Percentiles rank a stretch among this genome's conserved stretches.
Evolutionary conservation across 1,284 basidiomycete species (phyloP).

Genomic region (Coriolopsis trogii): DNA sequence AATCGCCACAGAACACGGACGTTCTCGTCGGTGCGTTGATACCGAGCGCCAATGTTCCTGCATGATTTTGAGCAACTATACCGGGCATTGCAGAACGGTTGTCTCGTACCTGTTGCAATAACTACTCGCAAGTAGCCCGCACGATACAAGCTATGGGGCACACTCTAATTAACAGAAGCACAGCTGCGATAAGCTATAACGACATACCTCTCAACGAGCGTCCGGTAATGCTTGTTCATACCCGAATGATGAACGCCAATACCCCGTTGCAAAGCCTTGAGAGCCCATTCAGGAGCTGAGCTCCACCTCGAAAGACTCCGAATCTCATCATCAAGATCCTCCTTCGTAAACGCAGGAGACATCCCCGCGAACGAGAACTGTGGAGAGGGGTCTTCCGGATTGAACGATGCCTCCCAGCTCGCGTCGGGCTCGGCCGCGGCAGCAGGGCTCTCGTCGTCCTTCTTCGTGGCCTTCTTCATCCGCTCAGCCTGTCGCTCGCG

Average conservation of each 20-base stretch:
- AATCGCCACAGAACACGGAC: slow-evolving; percentile 69
- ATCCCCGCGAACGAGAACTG: slow-evolving; percentile 62
- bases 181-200: background rate
- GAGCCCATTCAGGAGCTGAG: slow-evolving; percentile 44
- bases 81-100: no score
- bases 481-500: slow-evolving; percentile 44
- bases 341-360: slow-evolving; percentile 44
- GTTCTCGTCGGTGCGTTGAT: slow-evolving; percentile 76
- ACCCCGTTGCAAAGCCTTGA: slow-evolving; percentile 55
- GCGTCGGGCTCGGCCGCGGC: slow-evolving; percentile 25
- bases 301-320: slow-evolving; percentile 40
- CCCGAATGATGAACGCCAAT: slow-evolving; percentile 73
- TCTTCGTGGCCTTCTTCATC: slow-evolving; percentile 43
- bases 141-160: slow-evolving; percentile 52
- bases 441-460: slow-evolving; percentile 29
- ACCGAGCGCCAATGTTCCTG: slow-evolving; percentile 69
- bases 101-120: slow-evolving; percentile 63
- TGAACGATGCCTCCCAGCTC: slow-evolving; percentile 57
- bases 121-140: slow-evolving; percentile 63
- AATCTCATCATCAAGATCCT: slow-evolving; percentile 56
- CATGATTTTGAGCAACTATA: background rate
- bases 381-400: slow-evolving; percentile 57
- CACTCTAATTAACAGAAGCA: background rate
- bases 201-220: slow-evolving; percentile 59
- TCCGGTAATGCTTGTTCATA: slow-evolving; percentile 65